Evolutionary conservation across 1,284 basidiomycete species (phyloP).

Genomic region (Rhodotorula sp.): DNA sequence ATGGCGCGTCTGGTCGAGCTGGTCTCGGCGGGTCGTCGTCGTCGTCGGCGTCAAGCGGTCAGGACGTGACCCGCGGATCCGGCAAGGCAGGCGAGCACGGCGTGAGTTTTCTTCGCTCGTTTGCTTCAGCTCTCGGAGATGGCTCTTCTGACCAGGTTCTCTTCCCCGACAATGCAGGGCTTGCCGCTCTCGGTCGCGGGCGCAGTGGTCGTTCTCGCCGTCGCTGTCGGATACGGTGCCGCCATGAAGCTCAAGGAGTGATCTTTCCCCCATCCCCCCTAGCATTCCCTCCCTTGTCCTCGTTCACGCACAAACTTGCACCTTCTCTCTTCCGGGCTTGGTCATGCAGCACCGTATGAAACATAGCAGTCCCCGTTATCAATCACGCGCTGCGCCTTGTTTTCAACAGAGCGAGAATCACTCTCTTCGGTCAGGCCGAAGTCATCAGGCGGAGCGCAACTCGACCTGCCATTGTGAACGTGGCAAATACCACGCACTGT

Average conservation of each 20-base stretch:
- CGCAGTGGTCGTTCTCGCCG: conserved; percentile 46
- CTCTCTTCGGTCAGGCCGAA: no score
- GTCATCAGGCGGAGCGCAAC: no score
- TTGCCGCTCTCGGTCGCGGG: conserved; percentile 43
- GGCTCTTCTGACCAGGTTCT: not conserved
- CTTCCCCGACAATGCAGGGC: conserved; percentile 2
- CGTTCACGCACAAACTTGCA: not conserved
- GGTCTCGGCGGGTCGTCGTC: no score
- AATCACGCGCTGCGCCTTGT: no score
- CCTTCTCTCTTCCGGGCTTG: not conserved
- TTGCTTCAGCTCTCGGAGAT: not conserved
- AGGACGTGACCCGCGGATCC: not conserved
- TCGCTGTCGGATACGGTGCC: conserved; percentile 46
- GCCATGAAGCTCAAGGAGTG: conserved; percentile 40
- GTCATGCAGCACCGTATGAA: no score
- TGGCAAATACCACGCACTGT: no score
- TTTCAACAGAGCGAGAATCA: no score
- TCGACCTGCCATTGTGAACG: no score
- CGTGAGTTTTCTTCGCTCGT: not conserved
- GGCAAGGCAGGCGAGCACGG: not conserved
- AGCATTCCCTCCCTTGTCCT: not conserved
- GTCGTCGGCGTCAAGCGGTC: not conserved
- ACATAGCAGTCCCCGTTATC: no score
- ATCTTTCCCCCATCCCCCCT: not conserved
- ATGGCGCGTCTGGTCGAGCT: not conserved